Evolutionary conservation across 2,329 filamentous ascomycete species (phyloP).

Genomic region (Fusarium sp.): DNA sequence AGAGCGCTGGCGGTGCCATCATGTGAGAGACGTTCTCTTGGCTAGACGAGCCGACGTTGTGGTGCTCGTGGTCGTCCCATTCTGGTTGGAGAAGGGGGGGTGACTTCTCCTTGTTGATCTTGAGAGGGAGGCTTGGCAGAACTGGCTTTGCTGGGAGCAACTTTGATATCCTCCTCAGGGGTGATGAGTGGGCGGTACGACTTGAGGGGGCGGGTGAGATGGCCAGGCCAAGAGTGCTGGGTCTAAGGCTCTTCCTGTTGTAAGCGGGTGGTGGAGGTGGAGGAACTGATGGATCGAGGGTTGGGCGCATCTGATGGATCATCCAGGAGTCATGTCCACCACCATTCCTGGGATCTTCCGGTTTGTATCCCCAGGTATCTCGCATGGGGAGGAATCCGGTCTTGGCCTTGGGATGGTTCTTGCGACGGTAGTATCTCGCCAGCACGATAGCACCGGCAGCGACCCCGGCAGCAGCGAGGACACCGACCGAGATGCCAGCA

Average conservation of each 20-base stretch:
- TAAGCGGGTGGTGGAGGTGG: constrained; percentile 40
- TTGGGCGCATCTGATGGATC: constrained; percentile 34
- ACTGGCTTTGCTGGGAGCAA: constrained; percentile 59
- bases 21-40: constrained; percentile 19
- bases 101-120: constrained; percentile 28
- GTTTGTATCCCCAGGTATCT: constrained; percentile 51
- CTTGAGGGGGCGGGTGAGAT: constrained; percentile 49
- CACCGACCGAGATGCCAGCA: constrained; percentile 67
- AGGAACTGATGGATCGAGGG: constrained; percentile 30
- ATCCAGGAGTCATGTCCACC: constrained; percentile 42
- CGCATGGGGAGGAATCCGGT: constrained; percentile 51
- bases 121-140: constrained; percentile 46
- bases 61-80: constrained; percentile 14
- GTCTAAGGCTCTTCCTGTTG: constrained; percentile 46
- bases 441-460: constrained; percentile 60
- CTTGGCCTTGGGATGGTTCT: constrained; percentile 50
- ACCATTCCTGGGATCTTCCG: constrained; percentile 40
- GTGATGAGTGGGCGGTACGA: constrained; percentile 34
- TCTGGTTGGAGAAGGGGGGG: constrained; percentile 24
- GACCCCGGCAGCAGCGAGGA: constrained; percentile 60
- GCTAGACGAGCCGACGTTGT: constrained; percentile 8
- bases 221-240: constrained; percentile 57
- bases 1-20: constrained; percentile 17
- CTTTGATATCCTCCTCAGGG: constrained; percentile 52
- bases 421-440: constrained; percentile 54